phyloP scores from a whole-genome alignment of 768 basidiomycete species.

The Podaxis rugospora region DNA sequence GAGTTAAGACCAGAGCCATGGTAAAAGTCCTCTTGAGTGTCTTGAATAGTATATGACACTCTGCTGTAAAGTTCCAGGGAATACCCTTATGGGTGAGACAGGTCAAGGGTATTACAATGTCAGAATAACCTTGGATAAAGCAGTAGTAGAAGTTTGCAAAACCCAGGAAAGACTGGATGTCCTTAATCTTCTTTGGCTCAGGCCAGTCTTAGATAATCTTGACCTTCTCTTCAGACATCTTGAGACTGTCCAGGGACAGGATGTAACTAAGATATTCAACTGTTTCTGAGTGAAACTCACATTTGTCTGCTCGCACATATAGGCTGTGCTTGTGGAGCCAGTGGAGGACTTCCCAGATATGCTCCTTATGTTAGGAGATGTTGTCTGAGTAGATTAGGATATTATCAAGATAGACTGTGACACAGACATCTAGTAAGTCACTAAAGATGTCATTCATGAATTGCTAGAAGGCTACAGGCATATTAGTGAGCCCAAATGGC shows the following conservation, averaged over 20 bases:
- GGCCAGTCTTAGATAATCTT: slow-evolving; percentile 31
- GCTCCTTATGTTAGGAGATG: slow-evolving; percentile 19
- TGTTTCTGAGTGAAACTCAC: slow-evolving; percentile 22
- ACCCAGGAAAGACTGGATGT: slow-evolving; percentile 13
- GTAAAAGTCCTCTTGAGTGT: slow-evolving; percentile 1
- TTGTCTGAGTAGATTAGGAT: slow-evolving; percentile 32
- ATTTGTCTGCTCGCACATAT: slow-evolving; percentile 30
- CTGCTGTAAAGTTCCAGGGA: not conserved
- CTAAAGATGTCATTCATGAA: slow-evolving; percentile 31
- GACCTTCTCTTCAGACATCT: slow-evolving; percentile 35
- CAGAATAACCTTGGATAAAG: slow-evolving; percentile 1
- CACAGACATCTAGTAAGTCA: slow-evolving; percentile 25
- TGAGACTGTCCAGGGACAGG: slow-evolving; percentile 23
- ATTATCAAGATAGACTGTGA: slow-evolving; percentile 33
- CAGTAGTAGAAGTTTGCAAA: not conserved
- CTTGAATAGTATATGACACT: not conserved
- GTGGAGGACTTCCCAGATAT: slow-evolving; percentile 27
- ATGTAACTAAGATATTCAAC: slow-evolving; percentile 36
- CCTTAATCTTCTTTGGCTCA: slow-evolving; percentile 24
- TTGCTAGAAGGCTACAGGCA: slow-evolving; percentile 29
- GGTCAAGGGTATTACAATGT: not conserved
- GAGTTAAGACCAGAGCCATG: not conserved
- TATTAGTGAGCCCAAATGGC: slow-evolving; percentile 30
- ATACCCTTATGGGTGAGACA: not conserved
- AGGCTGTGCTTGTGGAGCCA: slow-evolving; percentile 20